Conservation (phyloP, 495 filamentous ascomycete species). For the Hyaloscypha hepaticicola region DNA sequence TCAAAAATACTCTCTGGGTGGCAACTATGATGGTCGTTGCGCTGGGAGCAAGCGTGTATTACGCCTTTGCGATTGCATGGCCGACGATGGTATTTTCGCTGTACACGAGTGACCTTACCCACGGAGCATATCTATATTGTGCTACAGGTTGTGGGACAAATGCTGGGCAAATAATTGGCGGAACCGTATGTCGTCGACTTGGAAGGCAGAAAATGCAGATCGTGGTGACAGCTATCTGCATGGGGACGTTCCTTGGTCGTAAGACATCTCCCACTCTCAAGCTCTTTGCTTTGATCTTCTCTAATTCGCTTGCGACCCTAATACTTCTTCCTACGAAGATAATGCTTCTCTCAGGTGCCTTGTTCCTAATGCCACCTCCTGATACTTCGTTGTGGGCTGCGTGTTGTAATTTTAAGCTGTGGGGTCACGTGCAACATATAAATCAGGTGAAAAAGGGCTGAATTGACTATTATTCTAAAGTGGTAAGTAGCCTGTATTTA, state of each 20-base stretch:
- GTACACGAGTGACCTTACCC: constrained; percentile 1
- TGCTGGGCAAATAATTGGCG: neutral
- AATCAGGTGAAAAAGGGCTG: too few species aligned
- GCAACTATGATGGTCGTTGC: constrained; percentile 26
- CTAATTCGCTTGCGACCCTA: too few species aligned
- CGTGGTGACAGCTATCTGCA: neutral
- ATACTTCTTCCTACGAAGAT: too few species aligned
- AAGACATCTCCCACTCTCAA: too few species aligned
- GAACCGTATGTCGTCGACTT: neutral
- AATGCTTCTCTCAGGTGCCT: too few species aligned
- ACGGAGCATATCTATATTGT: neutral
- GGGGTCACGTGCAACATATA: too few species aligned
- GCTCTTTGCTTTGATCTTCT: too few species aligned
- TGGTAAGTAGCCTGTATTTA: too few species aligned
- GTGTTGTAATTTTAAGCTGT: too few species aligned
- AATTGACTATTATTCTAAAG: too few species aligned
- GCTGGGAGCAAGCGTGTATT: constrained; percentile 36
- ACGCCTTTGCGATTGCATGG: constrained; percentile 36
- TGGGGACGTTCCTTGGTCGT: neutral
- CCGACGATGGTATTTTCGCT: constrained; percentile 30
- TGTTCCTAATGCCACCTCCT: too few species aligned
- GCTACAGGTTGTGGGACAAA: neutral
- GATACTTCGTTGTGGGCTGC: too few species aligned
- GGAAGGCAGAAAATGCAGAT: neutral
- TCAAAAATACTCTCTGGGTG: constrained; percentile 36